These are phyloP conservation scores for Saccharum spontaneum DNA, from an alignment of 176 grass and related monocot genomes.

Conservation along the genomic window DNA sequence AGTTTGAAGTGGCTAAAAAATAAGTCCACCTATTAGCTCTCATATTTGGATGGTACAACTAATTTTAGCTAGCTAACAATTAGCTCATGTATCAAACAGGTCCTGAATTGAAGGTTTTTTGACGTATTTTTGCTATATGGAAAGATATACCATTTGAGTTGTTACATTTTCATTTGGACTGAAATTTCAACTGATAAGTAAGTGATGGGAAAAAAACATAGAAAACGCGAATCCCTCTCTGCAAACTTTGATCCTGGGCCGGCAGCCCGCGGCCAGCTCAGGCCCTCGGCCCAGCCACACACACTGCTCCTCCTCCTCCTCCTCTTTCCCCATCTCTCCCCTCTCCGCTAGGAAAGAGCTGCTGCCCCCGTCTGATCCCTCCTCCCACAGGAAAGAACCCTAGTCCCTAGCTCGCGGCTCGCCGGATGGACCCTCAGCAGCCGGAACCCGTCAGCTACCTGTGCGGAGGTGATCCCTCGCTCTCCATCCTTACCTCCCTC, in stretches of 20 bases:
- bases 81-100: too few species aligned
- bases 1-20: too few species aligned
- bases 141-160: neutral
- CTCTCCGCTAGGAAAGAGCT: neutral
- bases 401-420: conserved; percentile 4
- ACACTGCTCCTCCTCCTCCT: neutral
- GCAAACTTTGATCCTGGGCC: neutral
- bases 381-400: neutral
- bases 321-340: neutral
- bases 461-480: conserved; percentile 37
- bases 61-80: too few species aligned
- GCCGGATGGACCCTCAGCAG: conserved; percentile 49
- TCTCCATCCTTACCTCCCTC: neutral
- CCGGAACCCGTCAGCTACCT: conserved; percentile 59
- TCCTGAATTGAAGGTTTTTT: neutral
- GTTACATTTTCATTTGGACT: neutral
- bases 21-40: too few species aligned
- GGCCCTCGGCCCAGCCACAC: neutral
- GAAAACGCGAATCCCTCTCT: too few species aligned
- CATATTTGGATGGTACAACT: too few species aligned
- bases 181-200: neutral
- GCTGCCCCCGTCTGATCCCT: neutral
- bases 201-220: too few species aligned
- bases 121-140: neutral
- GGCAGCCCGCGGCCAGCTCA: neutral